A percentile compares a stretch with the other conserved stretches of the same genome.
Conservation (phyloP, 2,329 filamentous ascomycete genomes). For the Pseudofabraea citricarpa region DNA sequence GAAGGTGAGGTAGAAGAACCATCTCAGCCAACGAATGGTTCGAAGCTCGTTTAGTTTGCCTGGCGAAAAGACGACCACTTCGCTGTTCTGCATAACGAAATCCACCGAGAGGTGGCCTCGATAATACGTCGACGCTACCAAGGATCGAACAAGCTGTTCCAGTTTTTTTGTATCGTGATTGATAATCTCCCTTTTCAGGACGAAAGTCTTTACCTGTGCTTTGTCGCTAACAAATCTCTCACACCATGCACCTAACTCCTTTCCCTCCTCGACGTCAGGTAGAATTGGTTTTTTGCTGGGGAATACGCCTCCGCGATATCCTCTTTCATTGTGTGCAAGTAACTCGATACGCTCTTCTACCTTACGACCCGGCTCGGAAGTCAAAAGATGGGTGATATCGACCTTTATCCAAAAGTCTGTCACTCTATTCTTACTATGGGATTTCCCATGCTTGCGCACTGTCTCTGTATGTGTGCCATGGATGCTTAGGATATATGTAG, state of each 20-base stretch:
- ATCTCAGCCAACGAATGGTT: conserved; percentile 55
- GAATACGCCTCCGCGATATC: conserved; percentile 59
- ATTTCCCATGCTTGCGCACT: conserved; percentile 33
- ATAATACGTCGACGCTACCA: conserved; percentile 64
- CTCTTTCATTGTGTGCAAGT: conserved; percentile 54
- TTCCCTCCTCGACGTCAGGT: conserved; percentile 13
- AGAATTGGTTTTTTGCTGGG: conserved; percentile 45
- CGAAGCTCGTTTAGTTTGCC: conserved; percentile 61
- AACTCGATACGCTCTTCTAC: conserved; percentile 40
- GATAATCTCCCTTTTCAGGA: conserved; percentile 44
- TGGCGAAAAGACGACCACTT: conserved; percentile 59
- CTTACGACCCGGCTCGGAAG: conserved; percentile 34
- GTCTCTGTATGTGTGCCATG: conserved; percentile 28
- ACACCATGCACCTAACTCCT: conserved; percentile 48
- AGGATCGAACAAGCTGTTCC: conserved; percentile 43
- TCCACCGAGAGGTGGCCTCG: conserved; percentile 53
- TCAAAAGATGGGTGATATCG: conserved; percentile 55
- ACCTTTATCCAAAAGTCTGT: conserved; percentile 56
- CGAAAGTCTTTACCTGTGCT: conserved; percentile 52
- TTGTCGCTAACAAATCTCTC: conserved; percentile 58
- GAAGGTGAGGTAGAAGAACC: conserved; percentile 62
- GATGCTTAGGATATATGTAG: conserved; percentile 23
- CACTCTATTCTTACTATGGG: conserved; percentile 42
- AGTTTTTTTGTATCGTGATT: conserved; percentile 58
- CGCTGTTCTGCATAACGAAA: conserved; percentile 53